phyloP scores from a whole-genome alignment of 495 filamentous ascomycete genomes.

The Aspergillus cristatus region DNA sequence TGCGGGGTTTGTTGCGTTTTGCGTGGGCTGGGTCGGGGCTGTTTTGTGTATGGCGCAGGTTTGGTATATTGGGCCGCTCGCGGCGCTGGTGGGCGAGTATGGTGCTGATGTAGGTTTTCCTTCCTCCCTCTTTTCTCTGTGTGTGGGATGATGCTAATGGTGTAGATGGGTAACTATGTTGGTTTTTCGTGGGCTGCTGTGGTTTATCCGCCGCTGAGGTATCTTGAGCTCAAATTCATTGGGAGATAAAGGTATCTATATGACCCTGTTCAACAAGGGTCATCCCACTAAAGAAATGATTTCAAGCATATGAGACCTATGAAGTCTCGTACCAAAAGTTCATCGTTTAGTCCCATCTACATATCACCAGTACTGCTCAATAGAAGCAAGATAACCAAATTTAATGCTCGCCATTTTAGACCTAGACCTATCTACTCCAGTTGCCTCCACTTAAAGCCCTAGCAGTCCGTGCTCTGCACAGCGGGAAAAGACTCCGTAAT shows the following conservation, averaged over 20 bases:
- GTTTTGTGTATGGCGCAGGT: conserved; percentile 63
- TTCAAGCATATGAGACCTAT: too few relatives aligned
- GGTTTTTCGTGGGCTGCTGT: conserved; percentile 40
- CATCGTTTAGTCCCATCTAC: too few relatives aligned
- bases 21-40: conserved; percentile 62
- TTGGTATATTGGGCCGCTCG: conserved; percentile 59
- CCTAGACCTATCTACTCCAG: too few relatives aligned
- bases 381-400: too few relatives aligned
- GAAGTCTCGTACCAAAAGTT: too few relatives aligned
- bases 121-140: neutral
- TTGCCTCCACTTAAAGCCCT: too few relatives aligned
- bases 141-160: conserved; percentile 6
- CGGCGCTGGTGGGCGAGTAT: conserved; percentile 43
- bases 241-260: conserved; percentile 26
- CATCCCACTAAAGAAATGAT: too few relatives aligned
- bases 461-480: too few relatives aligned
- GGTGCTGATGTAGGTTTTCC: conserved; percentile 46
- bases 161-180: conserved; percentile 43
- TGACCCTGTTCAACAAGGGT: too few relatives aligned
- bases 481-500: too few relatives aligned
- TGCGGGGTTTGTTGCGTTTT: conserved; percentile 52
- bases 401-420: too few relatives aligned
- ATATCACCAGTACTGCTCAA: too few relatives aligned
- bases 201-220: conserved; percentile 42
- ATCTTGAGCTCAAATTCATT: conserved; percentile 36